Evolutionary conservation across 2,329 filamentous ascomycete species (phyloP), one percentile per base, ranked within the genome.

Genomic region (Pseudogymnoascus sp.): DNA sequence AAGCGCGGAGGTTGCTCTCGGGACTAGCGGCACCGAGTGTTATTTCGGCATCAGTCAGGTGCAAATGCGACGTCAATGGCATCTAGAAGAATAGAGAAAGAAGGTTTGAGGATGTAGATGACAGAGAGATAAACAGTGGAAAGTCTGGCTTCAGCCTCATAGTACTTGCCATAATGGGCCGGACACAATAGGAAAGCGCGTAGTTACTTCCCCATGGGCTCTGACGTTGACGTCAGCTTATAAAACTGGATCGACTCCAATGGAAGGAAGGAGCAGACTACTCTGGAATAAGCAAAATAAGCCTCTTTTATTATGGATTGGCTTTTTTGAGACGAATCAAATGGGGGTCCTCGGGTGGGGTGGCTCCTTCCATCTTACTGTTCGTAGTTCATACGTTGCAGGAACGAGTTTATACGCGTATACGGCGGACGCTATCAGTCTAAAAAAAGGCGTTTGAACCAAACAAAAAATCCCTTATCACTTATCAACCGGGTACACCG

Each of bases 271-370:
- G 45, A 30, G 7, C 45, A 30, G n/a, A 16, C 23, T 52, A 52
- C n/a, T 28, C n/a, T 28, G 45, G 45, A 52, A 52, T 30, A 52
- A 52, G 45, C 45, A 52, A 52, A 52, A 16, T 52, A 52, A 52
- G 45, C 45, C 23, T 30, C n/a, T n/a, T n/a, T 11, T 5, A 16
- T 28, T 28, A 28, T 11, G 25, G 25, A 16, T 52, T 52, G 25
- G 45, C 45, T 45, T 25, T 36, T 30, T 52, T 30, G 25, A 30
- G 45, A 30, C 25, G 45, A 52, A 52, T 30, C 45, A 52, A 52
- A 52, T 52, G 25, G 8, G 41, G 45, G 14, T 30, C 25, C 25
- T 19, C 14, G 45, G 45, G 45, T 52, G 45, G 45, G n/a, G 45
- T 52, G 25, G 45, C 7, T 7, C 45, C 25, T 52, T 52, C 23